These are phyloP conservation scores for Heracleum sosnowskyi DNA, from an alignment of 129 eudicot species.

Conservation along the genomic window DNA sequence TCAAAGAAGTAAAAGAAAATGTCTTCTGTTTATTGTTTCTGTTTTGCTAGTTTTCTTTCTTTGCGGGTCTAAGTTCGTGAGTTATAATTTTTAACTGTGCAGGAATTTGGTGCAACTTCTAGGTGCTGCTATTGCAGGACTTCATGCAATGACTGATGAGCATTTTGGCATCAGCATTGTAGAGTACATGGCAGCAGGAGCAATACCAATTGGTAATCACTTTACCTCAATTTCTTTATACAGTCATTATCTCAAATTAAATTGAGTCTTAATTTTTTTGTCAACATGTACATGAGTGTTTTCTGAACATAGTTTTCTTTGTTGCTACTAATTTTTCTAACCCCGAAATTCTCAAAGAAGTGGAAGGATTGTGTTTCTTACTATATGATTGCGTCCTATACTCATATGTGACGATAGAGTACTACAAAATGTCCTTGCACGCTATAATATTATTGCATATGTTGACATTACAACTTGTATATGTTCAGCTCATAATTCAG, in stretches of 20 bases:
- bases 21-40: background rate
- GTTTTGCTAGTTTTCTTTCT: background rate
- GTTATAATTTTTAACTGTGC: slow-evolving; percentile 12
- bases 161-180: slow-evolving; percentile 97
- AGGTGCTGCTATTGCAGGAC: slow-evolving; percentile 79
- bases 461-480: background rate
- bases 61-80: background rate
- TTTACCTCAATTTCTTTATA: background rate
- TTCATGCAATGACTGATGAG: slow-evolving; percentile 93
- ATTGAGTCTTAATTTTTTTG: background rate
- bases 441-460: background rate
- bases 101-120: slow-evolving; percentile 81
- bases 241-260: background rate
- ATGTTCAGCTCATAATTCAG: slow-evolving; percentile 87
- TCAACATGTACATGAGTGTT: background rate
- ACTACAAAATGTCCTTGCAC: background rate
- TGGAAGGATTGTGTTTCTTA: background rate
- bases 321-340: background rate
- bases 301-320: background rate
- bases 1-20: background rate
- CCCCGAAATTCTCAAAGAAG: background rate
- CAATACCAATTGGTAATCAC: slow-evolving; percentile 78
- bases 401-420: background rate
- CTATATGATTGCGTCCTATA: background rate
- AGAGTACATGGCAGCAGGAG: slow-evolving; percentile 96